Base-by-base conservation (phyloP, 805 yeast genomes). In the Naumovozyma baii region DNA sequence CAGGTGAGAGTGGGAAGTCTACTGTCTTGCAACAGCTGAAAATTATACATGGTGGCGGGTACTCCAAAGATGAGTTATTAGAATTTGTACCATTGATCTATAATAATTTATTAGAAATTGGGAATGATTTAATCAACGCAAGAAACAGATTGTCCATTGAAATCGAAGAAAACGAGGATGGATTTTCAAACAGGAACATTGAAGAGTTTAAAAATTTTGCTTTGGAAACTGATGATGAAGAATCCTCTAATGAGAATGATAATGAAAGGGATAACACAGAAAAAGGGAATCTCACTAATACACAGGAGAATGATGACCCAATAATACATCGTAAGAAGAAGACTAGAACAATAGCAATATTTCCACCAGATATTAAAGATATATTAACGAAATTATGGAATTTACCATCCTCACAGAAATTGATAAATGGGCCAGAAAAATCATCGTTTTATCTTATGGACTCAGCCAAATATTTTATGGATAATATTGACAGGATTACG, bases 371-470 rank as follows among this genome's bases (percentile, higher is more conserved):
- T 55, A 78, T 54, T 34, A 78, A 78, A 1, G 39, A 44, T 2
- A 69, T 71, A 31, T 73, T 85, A 41, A 54, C 61, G 18, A 57
- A 61, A 13, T 54, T 87, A 20, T 78, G 87, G 69, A 50, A 57
- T 3, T 72, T 76, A 39, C 76, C 80, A 0, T 70, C 72, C 10
- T 83, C 86, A 9, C 67, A 67, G 34, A 62, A 70, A 18, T 68
- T 84, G 46, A 53, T 84, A 19, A 71, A 72, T 10, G 49, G 59
- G 12, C 46, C 69, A 66, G 76, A 79, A 47, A 74, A 78, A 46
- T 77, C 80, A 30, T 76, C 78, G 38, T 86, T 87, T 52, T 85
- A 87, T 57, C 64, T 88, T 33, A 75, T 85, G 73, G 96, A 88
- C 57, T 83, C 94, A 3, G 86, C 95, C 2, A 68, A 68, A 43